phyloP scores from a whole-genome alignment of 2,329 filamentous ascomycete species.

The Bipolaris bicolor region DNA sequence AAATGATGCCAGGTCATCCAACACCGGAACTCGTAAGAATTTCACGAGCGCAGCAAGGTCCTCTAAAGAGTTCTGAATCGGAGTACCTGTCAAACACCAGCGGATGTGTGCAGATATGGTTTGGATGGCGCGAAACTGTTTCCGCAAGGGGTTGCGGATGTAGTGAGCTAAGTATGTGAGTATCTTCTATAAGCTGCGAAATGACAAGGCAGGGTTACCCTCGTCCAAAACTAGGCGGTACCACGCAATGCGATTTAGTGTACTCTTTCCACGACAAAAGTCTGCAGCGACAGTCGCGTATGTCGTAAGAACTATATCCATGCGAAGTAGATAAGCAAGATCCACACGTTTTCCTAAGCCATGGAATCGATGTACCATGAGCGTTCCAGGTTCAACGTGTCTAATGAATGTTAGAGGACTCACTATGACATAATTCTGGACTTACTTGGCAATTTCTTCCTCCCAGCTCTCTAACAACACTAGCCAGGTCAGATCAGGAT shows the following conservation, averaged over 20 bases:
- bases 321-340: background rate
- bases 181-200: background rate
- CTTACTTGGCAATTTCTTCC: background rate
- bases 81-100: conserved; percentile 52
- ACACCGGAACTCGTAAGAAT: conserved; percentile 55
- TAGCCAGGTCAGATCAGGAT: background rate
- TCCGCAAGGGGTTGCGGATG: conserved; percentile 58
- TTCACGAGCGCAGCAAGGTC: conserved; percentile 60
- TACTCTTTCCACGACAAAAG: conserved; percentile 5
- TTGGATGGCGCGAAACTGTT: conserved; percentile 52
- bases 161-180: conserved; percentile 52
- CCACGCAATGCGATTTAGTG: conserved; percentile 33
- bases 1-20: conserved; percentile 52
- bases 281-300: conserved; percentile 36
- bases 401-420: background rate
- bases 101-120: conserved; percentile 53
- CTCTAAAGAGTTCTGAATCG: conserved; percentile 60
- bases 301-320: conserved; percentile 39
- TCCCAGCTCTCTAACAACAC: conserved; percentile 2
- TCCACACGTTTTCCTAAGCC: conserved; percentile 11
- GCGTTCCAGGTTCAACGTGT: background rate
- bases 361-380: conserved; percentile 23
- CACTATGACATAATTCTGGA: background rate
- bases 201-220: conserved; percentile 9
- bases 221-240: conserved; percentile 42